A percentile compares a stretch with the other conserved stretches of the same genome.
Evolutionary conservation across 495 filamentous ascomycete species (phyloP).

Genomic region (Penicillium daleae): DNA sequence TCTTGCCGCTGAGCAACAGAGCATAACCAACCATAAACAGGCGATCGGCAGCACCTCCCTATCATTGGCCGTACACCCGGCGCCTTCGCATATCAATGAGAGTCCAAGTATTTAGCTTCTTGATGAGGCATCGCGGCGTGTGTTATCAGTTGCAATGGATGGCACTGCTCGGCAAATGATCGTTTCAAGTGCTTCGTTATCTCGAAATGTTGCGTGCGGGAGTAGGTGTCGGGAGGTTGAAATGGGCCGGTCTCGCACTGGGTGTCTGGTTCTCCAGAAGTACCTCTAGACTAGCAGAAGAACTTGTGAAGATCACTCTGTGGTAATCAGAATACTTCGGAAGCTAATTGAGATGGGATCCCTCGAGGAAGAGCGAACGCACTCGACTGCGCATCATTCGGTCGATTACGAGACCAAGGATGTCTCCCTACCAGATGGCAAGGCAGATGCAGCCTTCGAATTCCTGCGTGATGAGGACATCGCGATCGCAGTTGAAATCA

Average conservation of each 20-base stretch:
- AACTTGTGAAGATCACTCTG: not conserved
- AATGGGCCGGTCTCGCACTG: constrained; percentile 2
- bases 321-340: not conserved
- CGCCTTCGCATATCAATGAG: constrained; percentile 6
- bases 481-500: constrained; percentile 20
- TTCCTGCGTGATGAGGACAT: constrained; percentile 29
- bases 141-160: constrained; percentile 19
- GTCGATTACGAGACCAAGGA: constrained; percentile 26
- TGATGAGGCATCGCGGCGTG: constrained; percentile 15
- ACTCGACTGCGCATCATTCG: constrained; percentile 7
- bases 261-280: not conserved
- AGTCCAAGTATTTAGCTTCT: constrained; percentile 15
- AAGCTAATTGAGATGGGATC: constrained; percentile 14
- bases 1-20: not conserved
- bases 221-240: constrained; percentile 4
- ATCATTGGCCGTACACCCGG: constrained; percentile 15
- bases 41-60: constrained; percentile 3
- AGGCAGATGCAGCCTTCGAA: constrained; percentile 34
- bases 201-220: constrained; percentile 3
- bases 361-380: constrained; percentile 9
- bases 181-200: constrained; percentile 1
- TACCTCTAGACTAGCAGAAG: not conserved
- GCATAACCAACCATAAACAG: constrained; percentile 11
- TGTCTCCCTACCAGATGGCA: constrained; percentile 18
- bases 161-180: constrained; percentile 3